phyloP scores from a whole-genome alignment of 192 early-diverging fungal species.

The Helicostylum pulchrum region DNA sequence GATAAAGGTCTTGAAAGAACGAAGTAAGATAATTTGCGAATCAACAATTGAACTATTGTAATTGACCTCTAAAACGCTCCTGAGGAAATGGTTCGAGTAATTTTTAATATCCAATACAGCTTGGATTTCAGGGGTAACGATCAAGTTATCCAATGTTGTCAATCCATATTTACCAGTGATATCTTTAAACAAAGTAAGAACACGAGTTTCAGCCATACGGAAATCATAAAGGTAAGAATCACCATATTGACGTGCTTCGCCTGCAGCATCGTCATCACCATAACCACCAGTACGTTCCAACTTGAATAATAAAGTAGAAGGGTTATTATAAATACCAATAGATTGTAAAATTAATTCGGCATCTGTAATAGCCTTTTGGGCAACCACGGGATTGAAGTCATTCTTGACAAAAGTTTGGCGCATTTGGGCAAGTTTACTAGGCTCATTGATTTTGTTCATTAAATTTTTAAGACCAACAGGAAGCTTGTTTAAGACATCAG shows the following conservation, averaged over 20 bases:
- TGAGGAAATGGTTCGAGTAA: neutral
- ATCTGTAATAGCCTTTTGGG: neutral
- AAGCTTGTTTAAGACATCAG: neutral
- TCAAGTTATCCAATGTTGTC: neutral
- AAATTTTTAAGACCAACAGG: slow-evolving; percentile 27
- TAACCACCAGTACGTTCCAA: slow-evolving; percentile 8
- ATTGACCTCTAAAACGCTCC: slow-evolving; percentile 18
- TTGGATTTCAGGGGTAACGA: neutral
- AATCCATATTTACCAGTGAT: neutral
- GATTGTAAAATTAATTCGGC: neutral
- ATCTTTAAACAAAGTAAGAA: slow-evolving; percentile 2
- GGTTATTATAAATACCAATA: neutral
- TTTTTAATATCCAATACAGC: neutral
- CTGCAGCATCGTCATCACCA: slow-evolving; percentile 24
- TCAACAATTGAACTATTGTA: slow-evolving; percentile 30
- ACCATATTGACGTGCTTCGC: slow-evolving; percentile 34
- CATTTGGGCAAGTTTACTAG: slow-evolving; percentile 6
- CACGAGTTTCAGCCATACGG: slow-evolving; percentile 12
- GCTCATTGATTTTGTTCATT: slow-evolving; percentile 21
- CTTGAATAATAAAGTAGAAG: neutral
- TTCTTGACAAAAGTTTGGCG: slow-evolving; percentile 10
- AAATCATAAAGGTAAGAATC: slow-evolving; percentile 35
- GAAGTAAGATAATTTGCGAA: slow-evolving; percentile 29
- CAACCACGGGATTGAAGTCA: neutral
- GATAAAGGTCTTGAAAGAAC: slow-evolving; percentile 34